Evolutionary conservation across 768 basidiomycete species (phyloP).

Genomic region (Phanerochaete carnosa): DNA sequence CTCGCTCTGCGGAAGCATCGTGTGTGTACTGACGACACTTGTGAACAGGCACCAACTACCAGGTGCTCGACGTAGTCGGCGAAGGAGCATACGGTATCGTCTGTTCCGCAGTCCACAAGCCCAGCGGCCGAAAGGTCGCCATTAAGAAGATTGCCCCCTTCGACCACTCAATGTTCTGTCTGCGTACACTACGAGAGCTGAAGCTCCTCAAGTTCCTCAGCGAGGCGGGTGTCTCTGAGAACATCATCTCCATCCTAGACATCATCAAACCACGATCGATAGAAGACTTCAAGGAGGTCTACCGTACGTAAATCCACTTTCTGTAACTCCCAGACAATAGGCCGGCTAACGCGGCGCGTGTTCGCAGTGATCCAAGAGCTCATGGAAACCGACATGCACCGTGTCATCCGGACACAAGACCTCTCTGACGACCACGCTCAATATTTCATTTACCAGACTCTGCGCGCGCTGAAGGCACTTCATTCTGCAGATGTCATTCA

Average conservation of each 20-base stretch:
- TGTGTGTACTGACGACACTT: neutral
- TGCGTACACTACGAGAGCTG: constrained; percentile 57
- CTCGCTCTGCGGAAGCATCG: neutral
- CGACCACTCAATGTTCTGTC: constrained; percentile 91
- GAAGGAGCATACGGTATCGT: constrained; percentile 97
- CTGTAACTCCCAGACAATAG: neutral
- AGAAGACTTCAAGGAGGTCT: constrained; percentile 87
- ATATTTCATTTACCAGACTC: constrained; percentile 92
- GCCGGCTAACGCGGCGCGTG: neutral
- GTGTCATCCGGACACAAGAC: constrained; percentile 93
- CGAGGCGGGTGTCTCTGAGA: constrained; percentile 87
- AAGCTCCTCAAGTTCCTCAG: constrained; percentile 75
- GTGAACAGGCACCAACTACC: constrained; percentile 45
- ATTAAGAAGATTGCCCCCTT: constrained; percentile 97
- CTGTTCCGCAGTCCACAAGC: constrained; percentile 76
- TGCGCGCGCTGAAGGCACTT: constrained; percentile 92
- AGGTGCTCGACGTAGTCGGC: constrained; percentile 81
- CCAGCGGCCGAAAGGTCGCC: constrained; percentile 82
- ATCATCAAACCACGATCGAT: constrained; percentile 79
- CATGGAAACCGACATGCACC: constrained; percentile 97
- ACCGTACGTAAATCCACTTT: constrained; percentile 42
- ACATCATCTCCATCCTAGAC: constrained; percentile 88
- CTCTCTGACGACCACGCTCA: constrained; percentile 94
- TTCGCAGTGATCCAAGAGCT: constrained; percentile 79
- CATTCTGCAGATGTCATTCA: constrained; percentile 97